These are phyloP conservation scores for Pseudogymnoascus sp. DNA, from an alignment of 2,329 filamentous ascomycete genomes.

Conservation along the genomic window DNA sequence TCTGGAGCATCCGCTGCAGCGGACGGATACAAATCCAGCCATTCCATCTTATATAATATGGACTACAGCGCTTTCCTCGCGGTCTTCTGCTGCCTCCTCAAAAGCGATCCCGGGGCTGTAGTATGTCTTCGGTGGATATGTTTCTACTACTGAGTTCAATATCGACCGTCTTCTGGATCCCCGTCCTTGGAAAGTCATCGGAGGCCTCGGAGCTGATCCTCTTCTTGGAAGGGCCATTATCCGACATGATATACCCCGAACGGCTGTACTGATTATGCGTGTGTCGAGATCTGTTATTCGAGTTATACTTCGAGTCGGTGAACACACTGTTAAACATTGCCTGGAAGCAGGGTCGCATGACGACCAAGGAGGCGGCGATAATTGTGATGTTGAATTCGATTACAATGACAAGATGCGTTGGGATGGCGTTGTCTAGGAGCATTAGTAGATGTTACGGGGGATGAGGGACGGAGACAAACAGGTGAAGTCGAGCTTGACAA, in stretches of 20 bases:
- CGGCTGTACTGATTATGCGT: conserved; percentile 1
- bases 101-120: background rate
- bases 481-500: background rate
- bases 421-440: background rate
- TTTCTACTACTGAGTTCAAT: conserved; percentile 7
- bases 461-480: background rate
- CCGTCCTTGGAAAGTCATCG: background rate
- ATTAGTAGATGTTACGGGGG: background rate
- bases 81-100: background rate
- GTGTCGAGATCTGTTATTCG: background rate
- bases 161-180: conserved; percentile 8
- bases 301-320: background rate
- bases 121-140: conserved; percentile 3
- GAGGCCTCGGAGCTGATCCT: background rate
- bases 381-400: conserved; percentile 14
- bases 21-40: background rate
- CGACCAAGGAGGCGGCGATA: conserved; percentile 13
- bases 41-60: background rate
- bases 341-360: conserved; percentile 14
- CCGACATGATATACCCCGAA: conserved; percentile 3
- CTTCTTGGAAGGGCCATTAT: background rate
- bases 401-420: conserved; percentile 8
- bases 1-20: background rate
- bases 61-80: background rate
- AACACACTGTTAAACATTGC: conserved; percentile 1